Evolutionary conservation across 2,329 filamentous ascomycete genomes (phyloP).

Genomic region (Trichoderma guizhouense): DNA sequence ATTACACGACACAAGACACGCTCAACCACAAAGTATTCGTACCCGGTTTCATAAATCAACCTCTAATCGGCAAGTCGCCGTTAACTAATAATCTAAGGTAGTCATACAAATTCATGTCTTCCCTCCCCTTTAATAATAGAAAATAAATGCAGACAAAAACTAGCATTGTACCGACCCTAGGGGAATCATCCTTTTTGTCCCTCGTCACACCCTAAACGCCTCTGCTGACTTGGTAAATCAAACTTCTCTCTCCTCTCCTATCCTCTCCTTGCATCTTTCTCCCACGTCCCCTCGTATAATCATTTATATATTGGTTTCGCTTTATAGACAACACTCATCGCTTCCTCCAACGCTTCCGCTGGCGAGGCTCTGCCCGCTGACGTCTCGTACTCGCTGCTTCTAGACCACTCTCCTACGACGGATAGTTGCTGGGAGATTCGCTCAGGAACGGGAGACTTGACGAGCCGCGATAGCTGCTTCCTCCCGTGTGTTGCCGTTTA

Average conservation of each 20-base stretch:
- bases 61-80: background rate
- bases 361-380: background rate
- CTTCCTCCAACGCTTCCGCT: background rate
- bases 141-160: slow-evolving; percentile 3
- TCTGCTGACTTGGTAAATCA: slow-evolving; percentile 16
- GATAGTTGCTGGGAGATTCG: slow-evolving; percentile 14
- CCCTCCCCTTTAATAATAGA: background rate
- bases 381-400: background rate
- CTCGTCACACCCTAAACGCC: slow-evolving; percentile 23
- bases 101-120: background rate
- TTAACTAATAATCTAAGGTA: background rate
- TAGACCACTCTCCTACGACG: background rate
- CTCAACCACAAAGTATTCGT: background rate
- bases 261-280: background rate
- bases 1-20: background rate
- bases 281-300: background rate
- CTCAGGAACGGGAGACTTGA: slow-evolving; percentile 12
- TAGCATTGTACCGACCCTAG: slow-evolving; percentile 14
- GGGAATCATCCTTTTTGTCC: slow-evolving; percentile 29
- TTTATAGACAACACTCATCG: background rate
- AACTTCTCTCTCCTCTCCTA: background rate
- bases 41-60: background rate
- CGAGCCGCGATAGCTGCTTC: slow-evolving; percentile 25
- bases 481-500: slow-evolving; percentile 44
- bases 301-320: background rate